These are phyloP conservation scores for Crithidia acanthocephali DNA, from an alignment of 208 protist genomes.

Conservation along the genomic window DNA sequence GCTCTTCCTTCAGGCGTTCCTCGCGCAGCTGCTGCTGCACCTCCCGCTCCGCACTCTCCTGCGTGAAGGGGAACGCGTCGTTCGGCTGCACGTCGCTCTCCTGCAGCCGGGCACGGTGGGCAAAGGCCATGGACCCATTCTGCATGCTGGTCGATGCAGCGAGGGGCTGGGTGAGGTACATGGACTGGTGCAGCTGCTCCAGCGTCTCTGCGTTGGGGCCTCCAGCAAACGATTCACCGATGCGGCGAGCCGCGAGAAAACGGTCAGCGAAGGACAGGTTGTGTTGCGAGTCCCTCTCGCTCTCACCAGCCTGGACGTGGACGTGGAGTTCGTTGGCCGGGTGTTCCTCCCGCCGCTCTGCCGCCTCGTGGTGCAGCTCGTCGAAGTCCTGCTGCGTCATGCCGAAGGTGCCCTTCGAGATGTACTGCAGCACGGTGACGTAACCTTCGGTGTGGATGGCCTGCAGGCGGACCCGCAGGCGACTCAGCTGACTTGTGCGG, in stretches of 20 bases:
- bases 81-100: constrained; percentile 18
- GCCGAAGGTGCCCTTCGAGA: constrained; percentile 17
- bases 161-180: constrained; percentile 10
- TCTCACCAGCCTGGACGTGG: constrained; percentile 6
- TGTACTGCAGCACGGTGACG: constrained; percentile 24
- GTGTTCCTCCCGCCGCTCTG: background rate
- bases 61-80: constrained; percentile 11
- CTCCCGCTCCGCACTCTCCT: constrained; percentile 13
- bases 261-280: constrained; percentile 40
- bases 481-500: constrained; percentile 35
- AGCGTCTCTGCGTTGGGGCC: background rate
- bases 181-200: constrained; percentile 11
- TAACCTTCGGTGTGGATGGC: constrained; percentile 38
- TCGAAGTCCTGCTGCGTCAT: constrained; percentile 35
- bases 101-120: constrained; percentile 8
- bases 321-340: background rate
- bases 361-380: constrained; percentile 18
- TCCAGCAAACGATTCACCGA: constrained; percentile 1
- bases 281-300: background rate
- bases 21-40: constrained; percentile 8
- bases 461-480: constrained; percentile 30
- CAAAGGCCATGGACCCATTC: background rate
- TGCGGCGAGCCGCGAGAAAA: constrained; percentile 26
- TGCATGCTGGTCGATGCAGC: background rate
- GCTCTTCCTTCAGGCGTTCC: constrained; percentile 7